Conservation (phyloP, 805 yeast species). For the Kodamaea sagamina region DNA sequence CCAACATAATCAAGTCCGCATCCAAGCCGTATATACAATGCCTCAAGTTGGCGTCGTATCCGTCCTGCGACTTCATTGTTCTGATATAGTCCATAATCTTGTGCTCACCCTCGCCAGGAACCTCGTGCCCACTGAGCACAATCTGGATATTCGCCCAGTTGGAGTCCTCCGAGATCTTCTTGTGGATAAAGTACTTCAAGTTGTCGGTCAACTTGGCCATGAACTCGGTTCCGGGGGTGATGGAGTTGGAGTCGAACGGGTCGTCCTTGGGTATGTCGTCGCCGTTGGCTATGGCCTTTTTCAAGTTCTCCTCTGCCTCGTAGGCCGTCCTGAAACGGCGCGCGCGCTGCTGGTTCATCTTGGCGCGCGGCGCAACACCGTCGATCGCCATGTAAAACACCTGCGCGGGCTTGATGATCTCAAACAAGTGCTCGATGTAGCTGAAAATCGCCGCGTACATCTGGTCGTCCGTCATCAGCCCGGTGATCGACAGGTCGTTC, state of each 20-base stretch:
- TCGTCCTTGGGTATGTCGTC: constrained; percentile 76
- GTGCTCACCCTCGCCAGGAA: constrained; percentile 99
- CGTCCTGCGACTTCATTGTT: constrained; percentile 68
- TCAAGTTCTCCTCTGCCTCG: constrained; percentile 81
- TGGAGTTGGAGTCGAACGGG: constrained; percentile 88
- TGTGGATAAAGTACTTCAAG: constrained; percentile 82
- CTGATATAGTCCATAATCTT: constrained; percentile 93
- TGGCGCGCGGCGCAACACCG: constrained; percentile 98
- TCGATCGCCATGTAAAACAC: constrained; percentile 95
- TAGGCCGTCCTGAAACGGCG: constrained; percentile 92
- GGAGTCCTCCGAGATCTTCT: constrained; percentile 82
- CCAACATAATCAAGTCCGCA: constrained; percentile 94
- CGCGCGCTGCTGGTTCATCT: constrained; percentile 96
- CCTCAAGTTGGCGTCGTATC: constrained; percentile 75
- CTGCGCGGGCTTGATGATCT: constrained; percentile 81
- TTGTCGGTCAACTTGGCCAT: constrained; percentile 86
- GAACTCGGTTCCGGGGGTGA: constrained; percentile 96
- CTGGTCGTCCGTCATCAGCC: constrained; percentile 80
- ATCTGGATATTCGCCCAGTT: constrained; percentile 81
- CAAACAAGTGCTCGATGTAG: constrained; percentile 91
- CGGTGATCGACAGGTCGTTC: constrained; percentile 62
- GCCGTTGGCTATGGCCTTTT: constrained; percentile 74
- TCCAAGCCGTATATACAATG: constrained; percentile 96
- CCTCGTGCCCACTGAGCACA: constrained; percentile 89
- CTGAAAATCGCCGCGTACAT: constrained; percentile 91